Evolutionary conservation across 2,329 filamentous ascomycete species (phyloP), one percentile per base, ranked within the genome.

Genomic region (Calonectria naviculata): DNA sequence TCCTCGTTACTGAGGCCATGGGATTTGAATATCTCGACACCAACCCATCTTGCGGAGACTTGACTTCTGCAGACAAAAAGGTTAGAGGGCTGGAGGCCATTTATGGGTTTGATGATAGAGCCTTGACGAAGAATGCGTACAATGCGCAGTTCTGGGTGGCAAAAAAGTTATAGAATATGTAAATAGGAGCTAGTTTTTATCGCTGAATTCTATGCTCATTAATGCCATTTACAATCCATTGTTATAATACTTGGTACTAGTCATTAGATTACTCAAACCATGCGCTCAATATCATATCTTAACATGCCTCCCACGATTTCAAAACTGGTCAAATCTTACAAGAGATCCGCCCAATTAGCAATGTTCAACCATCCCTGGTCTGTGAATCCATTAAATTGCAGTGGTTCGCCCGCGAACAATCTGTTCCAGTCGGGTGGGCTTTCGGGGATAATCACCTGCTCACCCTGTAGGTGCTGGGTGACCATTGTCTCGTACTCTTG

Each of bases 101-200:
- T 17, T 91, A 91, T 76, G 86, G 85, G 1, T 89, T 88, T 68
- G 86, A 90, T 74, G 82, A 83, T 19, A 83, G 78, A 65, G 87
- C 87, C 0, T 75, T 91, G 77, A 87, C 84, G 0, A 85, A 82
- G 70, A 89, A 89, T 78, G 87, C 86, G 3, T 91, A 90, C 71
- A 81, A 84, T 64, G 88, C 87, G 28, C 88, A 90, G 76, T 86
- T 85, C 36, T 91, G 88, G 89, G 82, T 88, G 4, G 88, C 86
- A 2, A 75, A 70, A 41, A 78, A 78, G 66, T 34, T 28, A 44
- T n/a, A 60, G 15, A 63, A n/a, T 31, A n/a, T 4, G n/a, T 3
- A 31, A 19, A 19, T 13, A 36, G 15, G 5, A 36, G 5, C 9
- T 12, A 13, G 15, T 36, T 36, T 36, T 36, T 36, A 36, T n/a